A percentile compares a stretch with the other conserved stretches of the same genome.
Conservation (phyloP, 768 basidiomycete species). For the Rhodocollybia butyracea region DNA sequence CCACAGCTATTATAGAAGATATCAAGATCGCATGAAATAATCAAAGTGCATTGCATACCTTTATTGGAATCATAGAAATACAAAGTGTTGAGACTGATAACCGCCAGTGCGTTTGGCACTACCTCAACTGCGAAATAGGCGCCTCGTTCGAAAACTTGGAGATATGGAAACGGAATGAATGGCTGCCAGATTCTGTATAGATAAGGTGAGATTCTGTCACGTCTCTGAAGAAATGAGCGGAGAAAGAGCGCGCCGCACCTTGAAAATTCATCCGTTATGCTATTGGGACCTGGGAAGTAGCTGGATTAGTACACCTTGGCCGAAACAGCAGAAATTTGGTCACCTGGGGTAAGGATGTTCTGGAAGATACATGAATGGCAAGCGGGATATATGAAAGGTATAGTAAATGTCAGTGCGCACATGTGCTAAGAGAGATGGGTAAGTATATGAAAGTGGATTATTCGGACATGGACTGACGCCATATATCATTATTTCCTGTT, state of each 20-base stretch:
- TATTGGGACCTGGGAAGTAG: slow-evolving; percentile 54
- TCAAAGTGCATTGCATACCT: slow-evolving; percentile 38
- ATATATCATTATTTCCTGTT: slow-evolving; percentile 88
- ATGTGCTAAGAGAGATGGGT: slow-evolving; percentile 43
- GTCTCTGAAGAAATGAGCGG: no score
- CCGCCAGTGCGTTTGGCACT: slow-evolving; percentile 69
- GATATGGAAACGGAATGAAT: slow-evolving; percentile 77
- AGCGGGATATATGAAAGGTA: background rate
- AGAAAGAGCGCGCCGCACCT: no score
- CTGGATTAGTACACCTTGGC: slow-evolving; percentile 4
- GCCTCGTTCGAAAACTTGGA: slow-evolving; percentile 84
- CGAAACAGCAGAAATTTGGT: slow-evolving; percentile 11
- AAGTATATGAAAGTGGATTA: slow-evolving; percentile 11
- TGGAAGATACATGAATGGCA: slow-evolving; percentile 16
- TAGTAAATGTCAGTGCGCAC: slow-evolving; percentile 31
- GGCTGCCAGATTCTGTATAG: slow-evolving; percentile 67
- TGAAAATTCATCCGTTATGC: slow-evolving; percentile 63
- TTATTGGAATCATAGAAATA: slow-evolving; percentile 91
- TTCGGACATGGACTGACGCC: slow-evolving; percentile 53
- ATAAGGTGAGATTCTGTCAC: no score
- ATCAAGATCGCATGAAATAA: background rate
- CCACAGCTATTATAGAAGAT: slow-evolving; percentile 49
- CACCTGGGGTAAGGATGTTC: slow-evolving; percentile 70
- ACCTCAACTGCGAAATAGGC: slow-evolving; percentile 83
- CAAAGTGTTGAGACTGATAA: slow-evolving; percentile 85